Evolutionary conservation across 1,284 basidiomycete genomes (phyloP), one percentile per base, ranked within the genome.

Genomic region (Erythrobasidium hasegawianum): DNA sequence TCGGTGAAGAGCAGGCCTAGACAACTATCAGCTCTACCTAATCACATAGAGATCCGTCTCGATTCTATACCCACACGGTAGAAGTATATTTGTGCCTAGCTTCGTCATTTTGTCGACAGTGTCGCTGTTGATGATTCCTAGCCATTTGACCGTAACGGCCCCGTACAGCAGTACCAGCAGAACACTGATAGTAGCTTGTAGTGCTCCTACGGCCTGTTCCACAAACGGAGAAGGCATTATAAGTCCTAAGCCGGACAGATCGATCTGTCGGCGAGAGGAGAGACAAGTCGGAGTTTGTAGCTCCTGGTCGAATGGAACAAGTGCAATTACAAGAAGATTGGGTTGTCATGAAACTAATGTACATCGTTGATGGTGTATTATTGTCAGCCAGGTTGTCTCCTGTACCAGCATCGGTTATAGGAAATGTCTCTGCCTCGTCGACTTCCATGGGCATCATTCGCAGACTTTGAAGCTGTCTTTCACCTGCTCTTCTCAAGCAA

Each of bases 401-500:
- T 4, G 33, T 33, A 33, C 11, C 33, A 33, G n/a, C n/a, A n/a
- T n/a, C n/a, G n/a, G n/a, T n/a, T 33, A 33, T 11, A 33, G n/a
- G 11, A 5, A 47, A 61, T 66, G 64, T 27, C 57, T 22, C 64
- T 59, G 1, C 90, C 90, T 54, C 84, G 87, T 68, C 83, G 90
- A 59, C 87, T 91, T 0, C 89, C 90, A 1, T 96, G 93, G 93
- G 79, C 85, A 3, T 83, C 83, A 54, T 76, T 85, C 11, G 75
- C 79, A 20, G 91, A 96, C 77, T 81, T 96, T 11, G 87, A 89
- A 57, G 84, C 90, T 74, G 80, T 96, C 7, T 93, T 87, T 76
- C 81, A 85, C 2, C 87, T 86, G 83, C 85, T 95, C 71, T 95
- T 86, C 74, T 76, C 82, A 2, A 86, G 90, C 66, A 83, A 86